Base-by-base conservation (phyloP, 1,284 basidiomycete species). In the Microbotryum silenes-acaulis region DNA sequence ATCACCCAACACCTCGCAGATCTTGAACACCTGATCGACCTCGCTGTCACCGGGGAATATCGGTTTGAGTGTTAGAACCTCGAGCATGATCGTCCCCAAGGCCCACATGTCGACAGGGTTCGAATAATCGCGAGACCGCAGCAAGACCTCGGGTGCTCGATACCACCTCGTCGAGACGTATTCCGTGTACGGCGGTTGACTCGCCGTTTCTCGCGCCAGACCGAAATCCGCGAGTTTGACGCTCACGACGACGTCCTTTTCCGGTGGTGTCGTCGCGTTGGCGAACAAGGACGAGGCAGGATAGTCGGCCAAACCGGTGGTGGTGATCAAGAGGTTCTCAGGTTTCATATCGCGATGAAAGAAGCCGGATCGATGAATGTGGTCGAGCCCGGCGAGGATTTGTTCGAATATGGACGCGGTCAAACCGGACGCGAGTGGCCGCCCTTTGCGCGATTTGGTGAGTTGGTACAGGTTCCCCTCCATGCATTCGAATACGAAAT, bases 261-360 rank as follows among this genome's bases (percentile, higher is more conserved):
- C 91, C 53, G 83, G 73, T 16, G 72, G 66, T 0, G 72, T 59
- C 48, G 68, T 67, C 3, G 71, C 64, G 14, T 66, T 62, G 18
- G 72, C 69, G 58, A 67, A 69, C 25, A 72, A 63, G 33, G 69
- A 64, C 14, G 70, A 73, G 9, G 89, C 82, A n/a, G 85, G 85
- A 74, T 99, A 99, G 77, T 97, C 91, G 69, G 88, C 87, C 55
- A 97, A 82, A 27, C 96, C 96, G 12, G 91, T 97, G 3, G 96
- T 99, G n/a, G 96, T 99, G 72, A 99, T 94, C 59, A 99, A 84
- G n/a, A 99, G 85, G 72, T 99, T 99, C 75, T 99, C 96, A 31
- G 96, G 96, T 77, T 99, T 99, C 91, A 98, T 94, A 77, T 99
- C 96, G 59, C 96, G 89, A 75, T 99, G 96, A 75, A 99, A 98